Percentiles rank a stretch among this genome's conserved stretches.
Conservation (phyloP, 345 rosid species). For the Boechera divaricarpa region DNA sequence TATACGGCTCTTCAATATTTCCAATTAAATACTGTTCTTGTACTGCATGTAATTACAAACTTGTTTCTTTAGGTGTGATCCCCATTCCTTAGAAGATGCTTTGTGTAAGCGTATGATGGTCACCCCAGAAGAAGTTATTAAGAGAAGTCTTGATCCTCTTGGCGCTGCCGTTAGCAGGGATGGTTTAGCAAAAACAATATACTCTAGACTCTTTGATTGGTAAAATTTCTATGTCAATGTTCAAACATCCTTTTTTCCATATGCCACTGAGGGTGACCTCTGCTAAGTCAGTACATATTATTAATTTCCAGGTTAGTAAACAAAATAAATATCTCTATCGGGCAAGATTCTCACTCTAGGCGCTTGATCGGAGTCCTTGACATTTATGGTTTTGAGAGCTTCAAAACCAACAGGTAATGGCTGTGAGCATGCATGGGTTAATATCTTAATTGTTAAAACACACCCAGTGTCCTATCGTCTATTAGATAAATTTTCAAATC, state of each 20-base stretch:
- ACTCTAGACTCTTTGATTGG: slow-evolving; percentile 90
- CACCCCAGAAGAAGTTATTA: slow-evolving; percentile 84
- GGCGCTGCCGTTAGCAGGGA: slow-evolving; percentile 85
- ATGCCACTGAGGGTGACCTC: slow-evolving; percentile 1
- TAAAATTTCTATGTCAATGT: slow-evolving; percentile 42
- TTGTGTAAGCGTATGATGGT: slow-evolving; percentile 80
- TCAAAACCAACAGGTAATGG: slow-evolving; percentile 75
- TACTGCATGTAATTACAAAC: slow-evolving; percentile 9
- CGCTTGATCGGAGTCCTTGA: slow-evolving; percentile 85
- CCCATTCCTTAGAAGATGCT: slow-evolving; percentile 68
- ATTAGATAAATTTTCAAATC: neutral
- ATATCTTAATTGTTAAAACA: slow-evolving; percentile 21
- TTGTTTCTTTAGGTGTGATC: slow-evolving; percentile 71
- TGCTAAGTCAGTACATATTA: slow-evolving; percentile 24
- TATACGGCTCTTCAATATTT: slow-evolving; percentile 29
- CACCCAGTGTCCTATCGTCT: slow-evolving; percentile 9
- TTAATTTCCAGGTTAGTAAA: slow-evolving; percentile 73
- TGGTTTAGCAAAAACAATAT: slow-evolving; percentile 91
- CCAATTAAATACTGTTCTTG: slow-evolving; percentile 29
- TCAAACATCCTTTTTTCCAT: slow-evolving; percentile 1
- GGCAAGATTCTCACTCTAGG: slow-evolving; percentile 73
- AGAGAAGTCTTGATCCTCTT: slow-evolving; percentile 75
- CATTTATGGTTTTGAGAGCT: slow-evolving; percentile 96
- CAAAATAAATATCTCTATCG: slow-evolving; percentile 73
- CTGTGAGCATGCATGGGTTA: slow-evolving; percentile 9